Base-by-base conservation (phyloP, 805 yeast species). In the Cyberlindnera japonica region DNA sequence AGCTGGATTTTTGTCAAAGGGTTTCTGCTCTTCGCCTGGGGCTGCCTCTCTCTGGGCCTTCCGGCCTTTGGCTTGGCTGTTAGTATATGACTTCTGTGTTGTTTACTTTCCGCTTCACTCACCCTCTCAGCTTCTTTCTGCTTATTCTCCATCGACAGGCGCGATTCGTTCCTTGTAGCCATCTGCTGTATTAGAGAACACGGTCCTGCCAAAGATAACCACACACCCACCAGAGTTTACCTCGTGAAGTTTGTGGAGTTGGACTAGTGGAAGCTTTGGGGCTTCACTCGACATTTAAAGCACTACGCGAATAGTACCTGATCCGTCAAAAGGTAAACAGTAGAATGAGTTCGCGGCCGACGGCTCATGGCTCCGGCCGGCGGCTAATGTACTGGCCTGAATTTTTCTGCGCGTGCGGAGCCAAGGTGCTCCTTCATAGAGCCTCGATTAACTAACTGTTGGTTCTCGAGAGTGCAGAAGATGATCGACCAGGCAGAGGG, bases 1-100 rank as follows among this genome's bases (percentile, higher is more conserved):
- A 57, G 41, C 15, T 48, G 53, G 31, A 57, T 50, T 44, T 57
- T 57, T 2, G 59, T 55, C 37, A 57, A 45, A 1, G 59, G 61
- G 27, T 42, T 47, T 25, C 59, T 40, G 3, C 37, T 30, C 47
- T 45, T 41, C 21, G n/a, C 36, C 20, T 19, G 33, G 9, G 16
- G 19, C n/a, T 15, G 35, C 10, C 38, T 12, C 18, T 41, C 40
- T 26, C 24, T 45, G 7, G 41, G 22, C n/a, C 46, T 43, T 17
- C 46, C 49, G n/a, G 33, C 27, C 46, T 41, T 22, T 15, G n/a
- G 10, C 2, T 9, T 4, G 15, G 28, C 9, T 14, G 37, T 40
- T 36, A 36, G 38, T 39, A 11, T 14, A 14, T 16, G 3, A 18
- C 5, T 4, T 22, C 22, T 29, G 33, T 29, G 35, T 22, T 31